phyloP scores from a whole-genome alignment of 2,329 filamentous ascomycete genomes.

The Tolypocladium guangdongense region DNA sequence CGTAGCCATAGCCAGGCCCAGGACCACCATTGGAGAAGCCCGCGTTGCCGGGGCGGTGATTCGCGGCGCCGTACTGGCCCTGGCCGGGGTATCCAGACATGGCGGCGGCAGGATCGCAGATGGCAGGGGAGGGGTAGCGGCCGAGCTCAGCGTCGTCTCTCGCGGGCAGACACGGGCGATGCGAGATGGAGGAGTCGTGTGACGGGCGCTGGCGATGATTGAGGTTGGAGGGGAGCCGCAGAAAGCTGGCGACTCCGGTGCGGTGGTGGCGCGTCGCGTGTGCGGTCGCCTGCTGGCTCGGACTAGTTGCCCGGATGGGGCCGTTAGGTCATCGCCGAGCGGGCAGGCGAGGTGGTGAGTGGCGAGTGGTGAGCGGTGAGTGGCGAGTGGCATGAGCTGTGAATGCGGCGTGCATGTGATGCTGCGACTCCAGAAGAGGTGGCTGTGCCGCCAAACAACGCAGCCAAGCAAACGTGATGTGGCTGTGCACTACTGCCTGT shows the following conservation, averaged over 20 bases:
- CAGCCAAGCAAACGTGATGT: too few relatives aligned
- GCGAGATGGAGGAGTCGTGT: not conserved
- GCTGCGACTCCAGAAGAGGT: too few relatives aligned
- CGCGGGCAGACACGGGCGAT: not conserved
- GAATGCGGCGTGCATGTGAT: not conserved
- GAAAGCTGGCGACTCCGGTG: too few relatives aligned
- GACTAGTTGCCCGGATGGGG: not conserved
- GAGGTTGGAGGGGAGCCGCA: not conserved
- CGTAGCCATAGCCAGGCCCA: constrained; percentile 19
- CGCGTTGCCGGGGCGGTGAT: constrained; percentile 18
- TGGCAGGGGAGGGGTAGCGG: not conserved
- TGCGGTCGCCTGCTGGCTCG: too few relatives aligned
- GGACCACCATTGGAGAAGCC: constrained; percentile 12
- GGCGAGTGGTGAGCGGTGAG: too few relatives aligned
- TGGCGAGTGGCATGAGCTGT: not conserved
- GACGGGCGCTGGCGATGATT: not conserved
- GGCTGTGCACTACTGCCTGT: too few relatives aligned
- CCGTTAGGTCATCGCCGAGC: not conserved
- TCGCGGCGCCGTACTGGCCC: constrained; percentile 24
- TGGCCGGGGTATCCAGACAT: constrained; percentile 32
- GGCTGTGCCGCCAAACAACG: too few relatives aligned
- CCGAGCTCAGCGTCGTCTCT: not conserved
- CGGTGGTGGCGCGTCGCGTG: too few relatives aligned
- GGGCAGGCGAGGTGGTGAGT: too few relatives aligned
- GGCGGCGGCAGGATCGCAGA: not conserved